These are phyloP conservation scores for Apocynum venetum DNA, from an alignment of 257 asterid genomes.

Conservation along the genomic window DNA sequence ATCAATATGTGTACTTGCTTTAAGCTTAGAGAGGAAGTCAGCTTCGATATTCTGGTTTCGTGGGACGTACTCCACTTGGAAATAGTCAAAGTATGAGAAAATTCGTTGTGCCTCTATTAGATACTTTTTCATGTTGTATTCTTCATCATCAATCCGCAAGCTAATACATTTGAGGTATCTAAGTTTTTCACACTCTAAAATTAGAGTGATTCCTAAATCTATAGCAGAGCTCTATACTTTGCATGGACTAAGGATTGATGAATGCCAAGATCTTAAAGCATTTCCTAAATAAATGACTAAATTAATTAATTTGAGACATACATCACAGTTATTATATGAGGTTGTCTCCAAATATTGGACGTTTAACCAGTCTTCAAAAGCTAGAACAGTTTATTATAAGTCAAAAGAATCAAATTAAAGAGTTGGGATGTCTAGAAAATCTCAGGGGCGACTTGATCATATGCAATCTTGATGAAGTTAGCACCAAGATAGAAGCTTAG, in stretches of 20 bases:
- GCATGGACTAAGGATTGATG: slow-evolving; percentile 11
- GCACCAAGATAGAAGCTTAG: slow-evolving; percentile 16
- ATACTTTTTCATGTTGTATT: no score
- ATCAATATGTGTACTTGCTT: no score
- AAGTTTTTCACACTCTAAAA: slow-evolving; percentile 5
- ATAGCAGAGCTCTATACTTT: slow-evolving; percentile 21
- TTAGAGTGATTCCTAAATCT: slow-evolving; percentile 14
- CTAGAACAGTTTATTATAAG: slow-evolving; percentile 13
- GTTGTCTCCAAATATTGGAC: slow-evolving; percentile 19
- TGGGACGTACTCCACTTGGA: no score
- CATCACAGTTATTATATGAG: background rate
- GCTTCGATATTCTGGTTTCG: no score
- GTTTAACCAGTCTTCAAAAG: slow-evolving; percentile 21
- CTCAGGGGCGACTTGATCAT: no score
- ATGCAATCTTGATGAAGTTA: slow-evolving; percentile 9
- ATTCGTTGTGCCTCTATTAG: no score
- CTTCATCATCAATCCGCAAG: slow-evolving; percentile 2
- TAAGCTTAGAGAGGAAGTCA: no score
- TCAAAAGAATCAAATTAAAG: slow-evolving; percentile 13
- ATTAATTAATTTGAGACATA: slow-evolving; percentile 25
- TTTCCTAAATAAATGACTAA: slow-evolving; percentile 13
- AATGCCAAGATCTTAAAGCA: background rate
- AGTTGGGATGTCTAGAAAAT: no score
- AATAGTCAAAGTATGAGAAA: no score
- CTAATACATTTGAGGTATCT: slow-evolving; percentile 31